Conservation (phyloP, 139 green algal genomes). For the Coccomyxa sp. region DNA sequence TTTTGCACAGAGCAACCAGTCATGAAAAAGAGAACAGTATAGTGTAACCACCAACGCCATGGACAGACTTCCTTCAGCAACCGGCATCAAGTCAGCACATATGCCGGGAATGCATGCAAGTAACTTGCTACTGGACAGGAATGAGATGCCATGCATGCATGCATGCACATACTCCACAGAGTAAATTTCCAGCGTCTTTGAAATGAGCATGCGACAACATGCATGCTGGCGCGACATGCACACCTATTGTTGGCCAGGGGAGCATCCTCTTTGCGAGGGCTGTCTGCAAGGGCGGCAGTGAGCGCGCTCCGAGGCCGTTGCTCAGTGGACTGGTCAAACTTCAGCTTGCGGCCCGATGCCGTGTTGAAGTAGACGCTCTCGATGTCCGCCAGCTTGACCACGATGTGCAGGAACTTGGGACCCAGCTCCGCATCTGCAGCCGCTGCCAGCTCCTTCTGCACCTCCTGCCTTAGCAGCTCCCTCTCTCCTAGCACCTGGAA, state of each 20-base stretch:
- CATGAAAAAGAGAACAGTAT: no score
- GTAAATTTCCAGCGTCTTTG: no score
- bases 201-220: no score
- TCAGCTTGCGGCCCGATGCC: neutral
- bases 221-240: neutral
- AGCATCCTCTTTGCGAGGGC: neutral
- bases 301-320: neutral
- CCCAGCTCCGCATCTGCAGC: neutral
- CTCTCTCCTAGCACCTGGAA: conserved; percentile 23
- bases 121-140: no score
- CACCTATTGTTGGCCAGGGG: neutral
- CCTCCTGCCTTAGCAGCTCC: conserved; percentile 21
- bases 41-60: no score
- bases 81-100: no score
- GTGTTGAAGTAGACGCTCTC: conserved; percentile 15
- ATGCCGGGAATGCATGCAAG: no score
- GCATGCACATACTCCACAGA: no score
- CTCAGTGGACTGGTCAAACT: neutral
- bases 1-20: no score
- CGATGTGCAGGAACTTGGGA: conserved; percentile 19
- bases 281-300: neutral
- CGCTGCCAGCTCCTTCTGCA: conserved; percentile 13
- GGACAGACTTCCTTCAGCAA: no score
- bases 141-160: no score
- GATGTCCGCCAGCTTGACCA: conserved; percentile 18